phyloP scores from a whole-genome alignment of 257 asterid species.

The Solanum lycopersicoides region DNA sequence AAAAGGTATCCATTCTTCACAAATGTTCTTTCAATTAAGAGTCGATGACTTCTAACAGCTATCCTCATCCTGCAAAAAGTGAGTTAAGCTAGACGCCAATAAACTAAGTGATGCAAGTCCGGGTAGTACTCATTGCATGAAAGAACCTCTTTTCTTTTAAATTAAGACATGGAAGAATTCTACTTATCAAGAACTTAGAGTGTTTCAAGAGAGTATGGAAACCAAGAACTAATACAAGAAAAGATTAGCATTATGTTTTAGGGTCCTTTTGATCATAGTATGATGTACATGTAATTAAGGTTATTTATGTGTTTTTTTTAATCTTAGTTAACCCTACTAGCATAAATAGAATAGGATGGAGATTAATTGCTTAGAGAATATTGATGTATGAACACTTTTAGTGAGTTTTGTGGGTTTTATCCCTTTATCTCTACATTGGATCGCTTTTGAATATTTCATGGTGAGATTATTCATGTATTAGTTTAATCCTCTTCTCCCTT shows the following conservation, averaged over 20 bases:
- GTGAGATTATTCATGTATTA: neutral
- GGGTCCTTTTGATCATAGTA: neutral
- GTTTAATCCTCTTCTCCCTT: neutral
- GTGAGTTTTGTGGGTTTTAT: neutral
- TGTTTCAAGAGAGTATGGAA: neutral
- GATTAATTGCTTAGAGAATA: neutral
- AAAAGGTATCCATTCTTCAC: neutral
- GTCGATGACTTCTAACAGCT: neutral
- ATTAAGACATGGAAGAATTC: neutral
- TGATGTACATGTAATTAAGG: neutral
- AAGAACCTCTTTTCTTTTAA: neutral
- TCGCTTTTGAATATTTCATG: neutral
- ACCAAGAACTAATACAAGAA: neutral
- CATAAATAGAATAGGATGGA: neutral
- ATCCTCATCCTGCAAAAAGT: neutral
- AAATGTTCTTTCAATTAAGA: neutral
- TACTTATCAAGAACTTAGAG: neutral
- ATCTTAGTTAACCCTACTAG: neutral
- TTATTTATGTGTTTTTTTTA: neutral
- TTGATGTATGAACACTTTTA: neutral
- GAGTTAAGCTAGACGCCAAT: neutral
- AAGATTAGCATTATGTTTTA: neutral
- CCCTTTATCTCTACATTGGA: neutral
- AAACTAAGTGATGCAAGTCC: neutral
- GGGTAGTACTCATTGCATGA: neutral